These are phyloP conservation scores for Oldenlandia corymbosa DNA, from an alignment of 257 asterid species.

Conservation along the genomic window DNA sequence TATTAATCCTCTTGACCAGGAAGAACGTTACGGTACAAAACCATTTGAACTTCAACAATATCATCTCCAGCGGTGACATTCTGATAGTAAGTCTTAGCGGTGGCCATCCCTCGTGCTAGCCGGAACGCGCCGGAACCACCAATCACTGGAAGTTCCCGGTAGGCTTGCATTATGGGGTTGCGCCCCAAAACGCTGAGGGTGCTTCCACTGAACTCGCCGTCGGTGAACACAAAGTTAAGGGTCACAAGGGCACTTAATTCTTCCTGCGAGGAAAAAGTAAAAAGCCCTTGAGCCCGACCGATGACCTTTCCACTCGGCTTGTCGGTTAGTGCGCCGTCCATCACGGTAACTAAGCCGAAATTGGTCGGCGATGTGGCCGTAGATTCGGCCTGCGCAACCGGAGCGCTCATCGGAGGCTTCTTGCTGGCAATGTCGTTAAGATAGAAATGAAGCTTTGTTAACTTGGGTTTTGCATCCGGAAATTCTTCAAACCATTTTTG, in stretches of 20 bases:
- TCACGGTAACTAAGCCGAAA: neutral
- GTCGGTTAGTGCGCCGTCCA: neutral
- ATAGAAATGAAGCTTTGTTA: neutral
- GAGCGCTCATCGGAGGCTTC: neutral
- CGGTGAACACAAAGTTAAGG: neutral
- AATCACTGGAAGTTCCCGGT: neutral
- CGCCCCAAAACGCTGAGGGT: neutral
- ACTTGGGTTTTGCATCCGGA: neutral
- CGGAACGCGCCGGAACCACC: neutral
- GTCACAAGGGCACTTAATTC: neutral
- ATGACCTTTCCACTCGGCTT: neutral
- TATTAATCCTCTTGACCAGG: too few species aligned
- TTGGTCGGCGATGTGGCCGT: neutral
- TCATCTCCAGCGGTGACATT: neutral
- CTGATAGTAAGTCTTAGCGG: neutral
- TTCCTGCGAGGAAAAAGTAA: neutral
- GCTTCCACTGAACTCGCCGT: neutral
- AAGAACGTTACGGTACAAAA: neutral
- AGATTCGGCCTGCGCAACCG: neutral
- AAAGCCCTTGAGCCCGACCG: neutral
- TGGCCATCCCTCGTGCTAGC: neutral
- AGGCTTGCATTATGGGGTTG: neutral
- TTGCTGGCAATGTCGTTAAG: neutral
- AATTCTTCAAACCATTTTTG: neutral
- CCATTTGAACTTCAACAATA: neutral